Evolutionary conservation across 1,284 basidiomycete species (phyloP), one percentile per base, ranked within the genome.

Genomic region (Ustilago cynodontis): DNA sequence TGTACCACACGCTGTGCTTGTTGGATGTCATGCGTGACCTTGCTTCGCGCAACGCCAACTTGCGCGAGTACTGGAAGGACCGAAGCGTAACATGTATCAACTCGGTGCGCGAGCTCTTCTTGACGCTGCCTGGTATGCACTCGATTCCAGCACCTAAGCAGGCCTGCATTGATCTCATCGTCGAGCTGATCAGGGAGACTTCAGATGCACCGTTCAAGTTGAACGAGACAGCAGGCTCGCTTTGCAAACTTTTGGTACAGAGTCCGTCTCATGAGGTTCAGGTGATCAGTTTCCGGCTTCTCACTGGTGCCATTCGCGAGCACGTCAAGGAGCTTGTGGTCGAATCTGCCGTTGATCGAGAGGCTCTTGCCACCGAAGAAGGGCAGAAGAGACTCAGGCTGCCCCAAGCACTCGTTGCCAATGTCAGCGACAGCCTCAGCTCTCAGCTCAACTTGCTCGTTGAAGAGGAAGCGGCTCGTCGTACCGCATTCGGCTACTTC

Each of bases 1-100:
- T 97, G 3, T 90, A 90, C 60, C 88, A 92, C 56, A 92, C 93
- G 0, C 86, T 98, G 63, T 87, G 88, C 28, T 87, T 98, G 14
- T 87, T 97, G 26, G 88, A 90, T 43, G 87, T 89, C 26, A 88
- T 98, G 22, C 89, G 92, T 61, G 92, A 94, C 59, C 87, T 95
- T 11, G 89, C 90, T 0, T 82, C 87, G 16, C 90, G 91, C 2
- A 97, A 94, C 87, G 93, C 93, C 80, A 85, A 89, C 0, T 87
- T 98, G 24, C 88, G 90, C 35, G 90, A 90, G 28, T 75, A 73
- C 7, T 96, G 94, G 92, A 87, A 90, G 24, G 89, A 89, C 31
- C 89, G 92, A 47, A 88, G 90, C 69, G 84, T 86, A 20, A 79
- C 87, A 0, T 88, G 91, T 14, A 85, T 93, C 51, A 88, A 87